Conservation (phyloP, 2,329 filamentous ascomycete species). For the Colletotrichum australisinense region DNA sequence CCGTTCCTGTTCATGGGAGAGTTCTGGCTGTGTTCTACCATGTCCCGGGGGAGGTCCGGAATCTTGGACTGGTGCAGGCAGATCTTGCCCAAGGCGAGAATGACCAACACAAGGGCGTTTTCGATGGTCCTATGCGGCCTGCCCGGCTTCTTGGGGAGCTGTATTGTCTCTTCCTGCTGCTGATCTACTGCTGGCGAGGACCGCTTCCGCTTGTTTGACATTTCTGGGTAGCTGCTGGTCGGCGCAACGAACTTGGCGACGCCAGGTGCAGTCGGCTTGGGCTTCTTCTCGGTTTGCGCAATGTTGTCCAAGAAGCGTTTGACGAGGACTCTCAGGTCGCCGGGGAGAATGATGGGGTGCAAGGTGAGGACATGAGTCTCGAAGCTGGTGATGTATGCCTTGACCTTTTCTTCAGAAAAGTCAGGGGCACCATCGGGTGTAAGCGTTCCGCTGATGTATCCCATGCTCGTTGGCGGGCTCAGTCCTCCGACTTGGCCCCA, state of each 20-base stretch:
- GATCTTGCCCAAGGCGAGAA: slow-evolving; percentile 89
- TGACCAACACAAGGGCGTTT: slow-evolving; percentile 84
- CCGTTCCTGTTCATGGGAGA: slow-evolving; percentile 58
- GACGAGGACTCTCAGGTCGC: slow-evolving; percentile 64
- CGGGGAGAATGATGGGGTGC: slow-evolving; percentile 71
- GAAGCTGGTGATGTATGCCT: slow-evolving; percentile 66
- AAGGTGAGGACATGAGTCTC: slow-evolving; percentile 72
- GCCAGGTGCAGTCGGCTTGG: slow-evolving; percentile 28
- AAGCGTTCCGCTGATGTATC: slow-evolving; percentile 51
- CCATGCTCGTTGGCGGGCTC: slow-evolving; percentile 52
- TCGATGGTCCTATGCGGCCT: slow-evolving; percentile 75
- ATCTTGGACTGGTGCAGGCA: slow-evolving; percentile 68
- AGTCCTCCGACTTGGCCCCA: slow-evolving; percentile 70
- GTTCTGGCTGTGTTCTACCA: slow-evolving; percentile 51
- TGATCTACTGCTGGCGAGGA: slow-evolving; percentile 55
- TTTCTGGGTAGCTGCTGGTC: not conserved
- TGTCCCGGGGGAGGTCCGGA: slow-evolving; percentile 58
- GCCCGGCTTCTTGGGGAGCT: slow-evolving; percentile 49
- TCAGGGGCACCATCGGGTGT: slow-evolving; percentile 63
- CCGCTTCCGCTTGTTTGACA: slow-evolving; percentile 64
- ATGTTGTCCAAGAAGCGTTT: slow-evolving; percentile 62
- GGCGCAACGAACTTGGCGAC: slow-evolving; percentile 46
- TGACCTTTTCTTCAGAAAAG: slow-evolving; percentile 62
- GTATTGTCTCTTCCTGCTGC: slow-evolving; percentile 15
- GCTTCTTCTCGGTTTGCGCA: slow-evolving; percentile 41